Base-by-base conservation (phyloP, 176 grass and related monocot genomes). In the Coix lacrymajobi region DNA sequence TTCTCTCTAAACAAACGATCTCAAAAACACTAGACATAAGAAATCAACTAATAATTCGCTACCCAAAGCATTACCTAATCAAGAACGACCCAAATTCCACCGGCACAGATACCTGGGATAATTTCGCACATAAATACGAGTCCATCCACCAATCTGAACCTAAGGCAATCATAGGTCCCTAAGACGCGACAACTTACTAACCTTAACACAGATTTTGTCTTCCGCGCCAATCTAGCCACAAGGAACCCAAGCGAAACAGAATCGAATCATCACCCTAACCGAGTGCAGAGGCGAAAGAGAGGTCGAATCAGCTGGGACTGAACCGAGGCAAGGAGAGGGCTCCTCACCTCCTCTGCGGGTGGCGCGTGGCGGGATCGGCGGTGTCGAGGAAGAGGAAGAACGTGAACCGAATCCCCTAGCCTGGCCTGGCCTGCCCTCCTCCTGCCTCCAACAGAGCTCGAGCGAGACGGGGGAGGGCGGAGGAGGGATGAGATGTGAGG, bases 371-470 rank as follows among this genome's bases (percentile, higher is more conserved):
- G 64, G 9, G 79, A 83, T 83, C 73, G 62, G 71, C 34, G 57
- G 43, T 9, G 66, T 4, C 13, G 54, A 65, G 8, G 25, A 54
- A 19, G 58, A 49, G 31, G 38, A 37, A 32, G 24, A 45, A 19
- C 73, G 64, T 30, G 63, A 49, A 38, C 44, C 63, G 38, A 77
- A 87, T 38, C 46, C 37, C 61, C 62, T 29, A 64, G 52, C 74
- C 22, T 57, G 20, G 66, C 69, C 48, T 40, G 32, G 76, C 38
- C 20, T 46, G 46, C 52, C 52, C 52, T 22, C 17, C 19, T 52
- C 46, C 40, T 19, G 14, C 19, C 1, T 32, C 72, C 62, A 16
- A 7, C 37, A 67, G 72, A 85, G 83, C 36, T 44, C 38, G 71
- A 66, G 54, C 15, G 26, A 16, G 41, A 26, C 20, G 22, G 1